These are phyloP conservation scores for Xylaria flabelliformis DNA, from an alignment of 495 filamentous ascomycete species.

Conservation along the genomic window DNA sequence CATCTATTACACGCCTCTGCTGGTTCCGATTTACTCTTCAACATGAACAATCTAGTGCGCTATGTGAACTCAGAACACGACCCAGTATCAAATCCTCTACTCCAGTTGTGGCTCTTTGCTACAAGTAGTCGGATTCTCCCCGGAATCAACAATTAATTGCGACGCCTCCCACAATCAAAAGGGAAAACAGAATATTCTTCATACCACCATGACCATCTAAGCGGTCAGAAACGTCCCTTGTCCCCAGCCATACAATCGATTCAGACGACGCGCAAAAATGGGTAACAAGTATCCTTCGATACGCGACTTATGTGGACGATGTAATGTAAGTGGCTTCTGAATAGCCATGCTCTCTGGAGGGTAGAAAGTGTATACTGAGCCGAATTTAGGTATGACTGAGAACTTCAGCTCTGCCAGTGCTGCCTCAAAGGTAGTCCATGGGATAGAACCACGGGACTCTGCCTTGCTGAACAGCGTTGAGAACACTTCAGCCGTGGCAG, in stretches of 20 bases:
- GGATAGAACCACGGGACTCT: conserved; percentile 38
- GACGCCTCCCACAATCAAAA: not conserved
- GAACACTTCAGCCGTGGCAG: conserved; percentile 41
- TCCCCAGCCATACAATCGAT: conserved; percentile 37
- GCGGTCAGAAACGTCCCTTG: conserved; percentile 26
- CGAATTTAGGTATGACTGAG: conserved; percentile 37
- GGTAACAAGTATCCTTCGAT: conserved; percentile 36
- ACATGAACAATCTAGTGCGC: not conserved
- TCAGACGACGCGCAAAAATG: conserved; percentile 32
- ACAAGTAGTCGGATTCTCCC: not conserved
- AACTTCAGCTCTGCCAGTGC: conserved; percentile 47
- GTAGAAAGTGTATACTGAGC: conserved; percentile 38
- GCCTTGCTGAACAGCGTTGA: conserved; percentile 38
- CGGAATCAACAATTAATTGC: not conserved
- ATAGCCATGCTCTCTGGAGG: conserved; percentile 32
- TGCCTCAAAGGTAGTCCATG: conserved; percentile 43
- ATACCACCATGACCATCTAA: not conserved
- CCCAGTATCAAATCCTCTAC: not conserved
- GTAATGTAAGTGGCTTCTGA: conserved; percentile 32
- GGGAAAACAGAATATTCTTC: not conserved
- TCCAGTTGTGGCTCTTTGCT: not conserved
- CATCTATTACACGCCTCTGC: not conserved
- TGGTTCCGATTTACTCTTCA: not conserved
- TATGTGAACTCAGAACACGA: not conserved
- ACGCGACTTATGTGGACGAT: conserved; percentile 37